These are phyloP conservation scores for Pelargonium citronellum DNA, from an alignment of 441 rosid genomes.

Conservation along the genomic window DNA sequence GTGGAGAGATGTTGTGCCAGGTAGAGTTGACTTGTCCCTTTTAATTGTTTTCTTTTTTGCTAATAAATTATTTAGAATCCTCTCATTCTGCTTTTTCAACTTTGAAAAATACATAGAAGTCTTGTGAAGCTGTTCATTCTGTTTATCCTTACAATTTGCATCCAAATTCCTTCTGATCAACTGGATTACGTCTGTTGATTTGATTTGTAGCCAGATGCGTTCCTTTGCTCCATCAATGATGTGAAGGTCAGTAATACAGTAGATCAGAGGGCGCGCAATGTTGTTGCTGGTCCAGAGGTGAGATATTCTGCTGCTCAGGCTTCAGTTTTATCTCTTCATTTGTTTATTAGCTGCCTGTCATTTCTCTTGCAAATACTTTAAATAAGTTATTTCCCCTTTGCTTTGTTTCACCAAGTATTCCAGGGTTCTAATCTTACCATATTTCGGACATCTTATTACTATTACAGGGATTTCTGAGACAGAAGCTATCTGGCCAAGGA, in stretches of 20 bases:
- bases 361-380: not conserved
- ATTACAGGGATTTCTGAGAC: constrained; percentile 79
- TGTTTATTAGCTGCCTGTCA: constrained; percentile 13
- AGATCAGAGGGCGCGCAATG: constrained; percentile 75
- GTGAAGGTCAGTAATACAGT: constrained; percentile 71
- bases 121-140: not conserved
- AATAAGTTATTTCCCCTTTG: not conserved
- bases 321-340: not conserved
- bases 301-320: constrained; percentile 16
- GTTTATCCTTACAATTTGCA: not conserved
- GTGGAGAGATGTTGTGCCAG: constrained; percentile 93
- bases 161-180: not conserved
- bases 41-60: constrained; percentile 10
- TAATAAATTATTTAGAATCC: constrained; percentile 5
- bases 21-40: constrained; percentile 38
- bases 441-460: constrained; percentile 16
- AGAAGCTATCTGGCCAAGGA: constrained; percentile 86
- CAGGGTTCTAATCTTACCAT: constrained; percentile 11
- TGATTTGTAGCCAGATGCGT: constrained; percentile 95
- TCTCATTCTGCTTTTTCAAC: constrained; percentile 1
- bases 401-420: constrained; percentile 4
- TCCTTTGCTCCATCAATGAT: constrained; percentile 87
- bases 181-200: constrained; percentile 19
- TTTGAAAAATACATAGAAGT: constrained; percentile 10
- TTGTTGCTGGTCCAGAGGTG: constrained; percentile 67